These are phyloP conservation scores for Lactarius psammicola DNA, from an alignment of 768 basidiomycete genomes.

Conservation along the genomic window DNA sequence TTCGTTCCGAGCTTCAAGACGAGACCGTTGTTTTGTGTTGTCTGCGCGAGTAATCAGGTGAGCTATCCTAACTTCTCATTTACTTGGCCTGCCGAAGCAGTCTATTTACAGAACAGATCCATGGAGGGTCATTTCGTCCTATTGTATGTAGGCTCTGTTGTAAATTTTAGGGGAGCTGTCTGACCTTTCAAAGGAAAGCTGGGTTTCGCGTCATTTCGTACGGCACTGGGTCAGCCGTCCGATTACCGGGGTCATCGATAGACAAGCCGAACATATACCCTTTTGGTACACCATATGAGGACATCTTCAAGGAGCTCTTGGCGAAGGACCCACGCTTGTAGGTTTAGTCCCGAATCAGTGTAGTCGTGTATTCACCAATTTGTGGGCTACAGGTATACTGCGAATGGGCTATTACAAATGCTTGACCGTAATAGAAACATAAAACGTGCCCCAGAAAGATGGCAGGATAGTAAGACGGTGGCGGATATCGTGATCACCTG, in stretches of 20 bases:
- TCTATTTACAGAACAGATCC: conserved; percentile 74
- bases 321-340: conserved; percentile 82
- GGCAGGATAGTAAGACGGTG: conserved; percentile 87
- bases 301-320: conserved; percentile 88
- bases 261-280: conserved; percentile 97
- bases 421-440: conserved; percentile 91
- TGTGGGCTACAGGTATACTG: conserved; percentile 64
- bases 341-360: conserved; percentile 33
- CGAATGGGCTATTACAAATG: conserved; percentile 95
- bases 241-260: conserved; percentile 92
- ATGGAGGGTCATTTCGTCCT: conserved; percentile 97
- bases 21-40: conserved; percentile 91
- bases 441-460: conserved; percentile 91
- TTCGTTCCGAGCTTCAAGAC: conserved; percentile 47
- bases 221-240: conserved; percentile 96
- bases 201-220: conserved; percentile 90
- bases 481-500: conserved; percentile 99
- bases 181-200: conserved; percentile 62
- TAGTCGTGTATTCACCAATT: background rate
- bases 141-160: conserved; percentile 53
- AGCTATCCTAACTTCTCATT: conserved; percentile 31
- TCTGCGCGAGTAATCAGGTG: conserved; percentile 99
- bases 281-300: conserved; percentile 96
- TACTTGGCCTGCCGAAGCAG: background rate
- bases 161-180: background rate